A percentile compares a stretch with the other conserved stretches of the same genome.
Evolutionary conservation across 1,284 basidiomycete genomes (phyloP).

Genomic region (Inonotus obliquus): DNA sequence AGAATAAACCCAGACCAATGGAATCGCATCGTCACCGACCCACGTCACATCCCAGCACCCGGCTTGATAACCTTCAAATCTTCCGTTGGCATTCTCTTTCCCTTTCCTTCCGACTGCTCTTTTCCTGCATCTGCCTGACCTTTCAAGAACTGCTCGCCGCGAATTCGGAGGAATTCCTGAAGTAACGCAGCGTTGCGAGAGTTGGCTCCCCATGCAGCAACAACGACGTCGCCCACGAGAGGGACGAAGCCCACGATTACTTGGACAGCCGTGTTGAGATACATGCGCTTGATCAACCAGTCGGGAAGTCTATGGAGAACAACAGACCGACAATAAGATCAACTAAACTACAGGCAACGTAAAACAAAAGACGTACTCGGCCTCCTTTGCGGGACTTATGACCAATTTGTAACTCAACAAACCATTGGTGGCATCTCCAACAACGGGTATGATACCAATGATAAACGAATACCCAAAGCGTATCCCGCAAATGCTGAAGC

Average conservation of each 20-base stretch:
- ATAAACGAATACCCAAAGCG: constrained; percentile 86
- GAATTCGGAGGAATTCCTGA: constrained; percentile 65
- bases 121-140: not conserved
- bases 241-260: constrained; percentile 75
- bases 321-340: not conserved
- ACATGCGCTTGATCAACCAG: constrained; percentile 71
- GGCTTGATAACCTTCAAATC: constrained; percentile 46
- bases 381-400: constrained; percentile 69
- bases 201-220: constrained; percentile 84
- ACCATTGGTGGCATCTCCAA: constrained; percentile 64
- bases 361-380: constrained; percentile 39
- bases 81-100: constrained; percentile 21
- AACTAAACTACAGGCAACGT: not conserved
- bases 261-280: constrained; percentile 75
- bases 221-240: constrained; percentile 70
- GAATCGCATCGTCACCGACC: constrained; percentile 33
- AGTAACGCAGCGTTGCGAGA: constrained; percentile 78
- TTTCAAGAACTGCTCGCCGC: constrained; percentile 61
- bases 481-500: constrained; percentile 79
- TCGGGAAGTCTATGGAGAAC: constrained; percentile 45
- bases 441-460: constrained; percentile 73
- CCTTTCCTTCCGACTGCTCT: constrained; percentile 19
- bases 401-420: constrained; percentile 76
- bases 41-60: constrained; percentile 38
- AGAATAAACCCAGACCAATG: not conserved